phyloP scores from a whole-genome alignment of 2,329 filamentous ascomycete genomes.

The Microascus cirrosus region DNA sequence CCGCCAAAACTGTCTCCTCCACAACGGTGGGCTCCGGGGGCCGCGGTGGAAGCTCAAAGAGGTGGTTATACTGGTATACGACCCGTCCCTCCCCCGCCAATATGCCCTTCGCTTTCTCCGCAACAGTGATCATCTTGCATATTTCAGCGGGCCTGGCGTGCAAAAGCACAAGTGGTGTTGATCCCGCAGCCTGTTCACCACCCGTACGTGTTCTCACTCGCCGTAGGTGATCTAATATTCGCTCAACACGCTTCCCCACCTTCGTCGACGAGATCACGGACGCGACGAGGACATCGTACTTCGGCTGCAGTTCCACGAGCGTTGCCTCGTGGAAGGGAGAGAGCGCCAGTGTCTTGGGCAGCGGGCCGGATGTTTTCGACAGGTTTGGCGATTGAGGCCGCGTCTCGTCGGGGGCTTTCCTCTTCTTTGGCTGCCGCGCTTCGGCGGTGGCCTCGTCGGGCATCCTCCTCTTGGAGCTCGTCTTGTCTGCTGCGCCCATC shows the following conservation, averaged over 20 bases:
- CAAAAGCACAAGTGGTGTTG: constrained; percentile 30
- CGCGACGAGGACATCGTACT: constrained; percentile 37
- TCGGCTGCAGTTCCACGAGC: constrained; percentile 29
- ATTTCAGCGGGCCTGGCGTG: constrained; percentile 39
- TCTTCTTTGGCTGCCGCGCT: neutral
- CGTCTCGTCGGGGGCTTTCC: neutral
- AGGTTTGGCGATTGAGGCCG: neutral
- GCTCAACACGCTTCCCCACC: constrained; percentile 42
- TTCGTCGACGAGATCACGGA: constrained; percentile 49
- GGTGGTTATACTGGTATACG: constrained; percentile 47
- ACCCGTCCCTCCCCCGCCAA: constrained; percentile 31
- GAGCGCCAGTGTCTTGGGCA: constrained; percentile 8
- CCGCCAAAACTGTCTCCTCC: neutral
- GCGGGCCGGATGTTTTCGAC: neutral
- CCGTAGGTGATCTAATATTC: constrained; percentile 31
- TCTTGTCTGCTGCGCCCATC: neutral
- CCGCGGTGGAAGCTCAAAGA: constrained; percentile 34
- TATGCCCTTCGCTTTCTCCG: constrained; percentile 52
- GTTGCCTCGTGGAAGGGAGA: constrained; percentile 27
- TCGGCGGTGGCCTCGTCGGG: neutral
- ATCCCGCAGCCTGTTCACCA: constrained; percentile 1
- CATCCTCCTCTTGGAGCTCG: neutral
- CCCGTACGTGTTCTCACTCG: constrained; percentile 10
- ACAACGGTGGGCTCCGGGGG: neutral
- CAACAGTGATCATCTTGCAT: constrained; percentile 57